phyloP scores from a whole-genome alignment of 352 stramenopile species.

The Stramenopiles sp. region DNA sequence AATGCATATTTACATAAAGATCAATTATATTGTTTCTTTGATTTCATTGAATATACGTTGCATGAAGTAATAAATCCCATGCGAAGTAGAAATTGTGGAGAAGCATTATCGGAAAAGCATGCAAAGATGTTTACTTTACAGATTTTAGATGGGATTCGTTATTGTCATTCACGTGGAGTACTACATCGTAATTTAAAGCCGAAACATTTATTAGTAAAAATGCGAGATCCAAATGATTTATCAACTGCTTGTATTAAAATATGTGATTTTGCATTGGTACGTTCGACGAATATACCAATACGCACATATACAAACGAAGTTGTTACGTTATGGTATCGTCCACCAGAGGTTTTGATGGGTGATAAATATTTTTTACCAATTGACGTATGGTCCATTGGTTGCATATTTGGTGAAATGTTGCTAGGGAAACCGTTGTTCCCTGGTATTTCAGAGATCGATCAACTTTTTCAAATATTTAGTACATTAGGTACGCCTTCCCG shows the following conservation, averaged over 20 bases:
- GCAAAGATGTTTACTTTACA: conserved; percentile 41
- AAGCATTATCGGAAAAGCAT: conserved; percentile 39
- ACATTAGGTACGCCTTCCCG: too few relatives aligned
- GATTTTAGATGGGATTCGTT: conserved; percentile 55
- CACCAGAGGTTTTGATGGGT: not conserved
- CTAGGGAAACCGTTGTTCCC: conserved; percentile 82
- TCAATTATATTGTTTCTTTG: conserved; percentile 66
- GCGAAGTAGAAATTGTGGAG: conserved; percentile 45
- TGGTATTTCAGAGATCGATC: conserved; percentile 86
- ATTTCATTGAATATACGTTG: conserved; percentile 62
- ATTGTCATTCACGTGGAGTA: conserved; percentile 56
- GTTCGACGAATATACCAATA: too few relatives aligned
- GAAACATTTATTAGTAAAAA: conserved; percentile 61
- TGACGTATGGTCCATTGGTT: conserved; percentile 88
- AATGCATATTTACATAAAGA: conserved; percentile 57
- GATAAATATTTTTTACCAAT: conserved; percentile 22
- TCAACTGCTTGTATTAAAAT: conserved; percentile 28
- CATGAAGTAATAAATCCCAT: conserved; percentile 69
- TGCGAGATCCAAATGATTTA: conserved; percentile 30
- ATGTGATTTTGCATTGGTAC: too few relatives aligned
- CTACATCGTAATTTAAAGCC: conserved; percentile 67
- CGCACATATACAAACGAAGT: not conserved
- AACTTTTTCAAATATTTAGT: conserved; percentile 65
- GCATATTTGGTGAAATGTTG: conserved; percentile 85
- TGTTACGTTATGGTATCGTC: not conserved